Conservation (phyloP, 805 yeast genomes). For the Candida parachauliodes region DNA sequence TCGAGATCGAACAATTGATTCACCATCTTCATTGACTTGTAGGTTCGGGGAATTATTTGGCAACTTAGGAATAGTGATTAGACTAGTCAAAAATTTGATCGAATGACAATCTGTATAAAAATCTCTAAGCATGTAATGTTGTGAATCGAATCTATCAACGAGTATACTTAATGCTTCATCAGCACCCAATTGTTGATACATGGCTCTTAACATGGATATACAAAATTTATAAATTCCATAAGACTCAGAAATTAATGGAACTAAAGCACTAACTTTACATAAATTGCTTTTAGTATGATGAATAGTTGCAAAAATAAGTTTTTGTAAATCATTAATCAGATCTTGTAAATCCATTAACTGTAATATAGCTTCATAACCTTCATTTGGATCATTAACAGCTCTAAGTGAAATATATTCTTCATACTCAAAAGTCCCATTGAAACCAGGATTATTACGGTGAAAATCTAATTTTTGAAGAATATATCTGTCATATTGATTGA, state of each 20-base stretch:
- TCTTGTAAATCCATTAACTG: conserved; percentile 88
- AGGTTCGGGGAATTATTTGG: conserved; percentile 59
- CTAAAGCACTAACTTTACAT: conserved; percentile 80
- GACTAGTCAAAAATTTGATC: conserved; percentile 72
- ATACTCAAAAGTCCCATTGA: conserved; percentile 93
- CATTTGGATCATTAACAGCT: conserved; percentile 89
- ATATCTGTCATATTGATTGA: conserved; percentile 70
- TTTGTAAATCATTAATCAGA: conserved; percentile 71
- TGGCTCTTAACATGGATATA: conserved; percentile 86
- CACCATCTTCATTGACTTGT: conserved; percentile 41
- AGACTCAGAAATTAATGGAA: conserved; percentile 86
- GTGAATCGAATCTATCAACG: conserved; percentile 65
- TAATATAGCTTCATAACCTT: conserved; percentile 85
- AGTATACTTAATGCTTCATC: conserved; percentile 77
- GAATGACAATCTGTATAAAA: conserved; percentile 90
- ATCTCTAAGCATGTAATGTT: conserved; percentile 68
- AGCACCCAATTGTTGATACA: conserved; percentile 68
- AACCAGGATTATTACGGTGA: conserved; percentile 81
- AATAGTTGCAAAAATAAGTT: conserved; percentile 69
- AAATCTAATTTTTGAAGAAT: conserved; percentile 72
- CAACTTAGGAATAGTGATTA: conserved; percentile 75
- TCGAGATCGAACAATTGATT: conserved; percentile 30
- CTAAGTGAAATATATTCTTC: conserved; percentile 89
- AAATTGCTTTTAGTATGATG: conserved; percentile 59
- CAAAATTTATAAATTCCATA: conserved; percentile 90